phyloP scores from a whole-genome alignment of 768 basidiomycete species.

The Xerocomus potaroensis region DNA sequence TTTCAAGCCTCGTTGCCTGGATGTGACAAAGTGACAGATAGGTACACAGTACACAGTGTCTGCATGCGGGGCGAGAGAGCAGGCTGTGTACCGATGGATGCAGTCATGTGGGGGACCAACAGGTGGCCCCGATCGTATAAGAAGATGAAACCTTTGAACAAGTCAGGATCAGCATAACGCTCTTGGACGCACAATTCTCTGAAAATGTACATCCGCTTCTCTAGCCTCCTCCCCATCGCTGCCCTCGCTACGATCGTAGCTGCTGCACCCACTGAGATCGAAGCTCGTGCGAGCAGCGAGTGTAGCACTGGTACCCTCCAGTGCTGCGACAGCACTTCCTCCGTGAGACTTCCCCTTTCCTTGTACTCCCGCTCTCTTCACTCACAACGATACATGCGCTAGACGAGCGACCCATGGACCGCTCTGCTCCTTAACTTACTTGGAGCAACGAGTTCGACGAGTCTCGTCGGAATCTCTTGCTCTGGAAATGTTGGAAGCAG shows the following conservation, averaged over 20 bases:
- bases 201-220: constrained; percentile 8
- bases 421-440: neutral
- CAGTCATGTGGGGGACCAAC: neutral
- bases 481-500: neutral
- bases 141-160: neutral
- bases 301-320: constrained; percentile 12
- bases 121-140: constrained; percentile 5
- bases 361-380: no score
- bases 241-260: constrained; percentile 6
- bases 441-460: neutral
- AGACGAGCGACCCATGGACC: neutral
- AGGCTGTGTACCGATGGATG: neutral
- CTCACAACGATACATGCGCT: neutral
- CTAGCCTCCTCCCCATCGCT: constrained; percentile 6
- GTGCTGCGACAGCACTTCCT: constrained; percentile 8
- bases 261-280: constrained; percentile 7
- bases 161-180: neutral
- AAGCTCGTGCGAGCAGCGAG: neutral
- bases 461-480: constrained; percentile 9
- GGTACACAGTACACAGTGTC: neutral
- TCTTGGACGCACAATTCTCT: neutral
- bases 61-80: neutral
- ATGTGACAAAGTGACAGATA: neutral
- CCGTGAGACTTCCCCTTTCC: neutral
- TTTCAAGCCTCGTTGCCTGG: neutral